These are phyloP conservation scores for Lactarius vividus DNA, from an alignment of 768 basidiomycete genomes.

Conservation along the genomic window DNA sequence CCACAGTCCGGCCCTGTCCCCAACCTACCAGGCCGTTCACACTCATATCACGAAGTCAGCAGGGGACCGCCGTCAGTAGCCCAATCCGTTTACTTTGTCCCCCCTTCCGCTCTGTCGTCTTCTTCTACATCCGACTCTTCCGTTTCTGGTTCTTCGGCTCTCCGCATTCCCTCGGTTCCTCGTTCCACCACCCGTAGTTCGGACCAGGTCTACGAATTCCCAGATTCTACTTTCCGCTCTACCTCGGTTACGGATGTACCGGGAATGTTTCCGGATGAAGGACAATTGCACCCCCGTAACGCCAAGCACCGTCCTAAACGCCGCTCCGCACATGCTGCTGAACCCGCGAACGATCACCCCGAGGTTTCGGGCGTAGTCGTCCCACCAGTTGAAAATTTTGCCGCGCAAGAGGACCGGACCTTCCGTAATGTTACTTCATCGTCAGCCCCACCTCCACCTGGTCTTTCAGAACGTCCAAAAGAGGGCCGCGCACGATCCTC, in stretches of 20 bases:
- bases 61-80: not conserved
- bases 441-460: slow-evolving; percentile 13
- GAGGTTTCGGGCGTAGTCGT: not conserved
- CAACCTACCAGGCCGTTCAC: slow-evolving; percentile 5
- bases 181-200: slow-evolving; percentile 11
- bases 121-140: slow-evolving; percentile 18
- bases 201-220: not conserved
- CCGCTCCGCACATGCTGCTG: slow-evolving; percentile 11
- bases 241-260: not conserved
- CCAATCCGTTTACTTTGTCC: slow-evolving; percentile 12
- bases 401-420: not conserved
- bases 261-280: not conserved
- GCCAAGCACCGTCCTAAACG: slow-evolving; percentile 14
- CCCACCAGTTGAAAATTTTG: not conserved
- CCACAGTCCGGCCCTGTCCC: slow-evolving; percentile 11
- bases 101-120: slow-evolving; percentile 10
- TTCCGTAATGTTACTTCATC: slow-evolving; percentile 2
- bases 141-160: slow-evolving; percentile 4
- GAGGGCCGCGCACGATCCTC: slow-evolving; percentile 32
- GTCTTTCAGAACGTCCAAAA: slow-evolving; percentile 22
- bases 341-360: not conserved
- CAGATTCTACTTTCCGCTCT: slow-evolving; percentile 11
- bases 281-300: slow-evolving; percentile 2
- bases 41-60: slow-evolving; percentile 15
- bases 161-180: not conserved